A percentile compares a stretch with the other conserved stretches of the same genome.
Conservation (phyloP, 2,329 filamentous ascomycete genomes). For the Alternaria hordeiaustralica region DNA sequence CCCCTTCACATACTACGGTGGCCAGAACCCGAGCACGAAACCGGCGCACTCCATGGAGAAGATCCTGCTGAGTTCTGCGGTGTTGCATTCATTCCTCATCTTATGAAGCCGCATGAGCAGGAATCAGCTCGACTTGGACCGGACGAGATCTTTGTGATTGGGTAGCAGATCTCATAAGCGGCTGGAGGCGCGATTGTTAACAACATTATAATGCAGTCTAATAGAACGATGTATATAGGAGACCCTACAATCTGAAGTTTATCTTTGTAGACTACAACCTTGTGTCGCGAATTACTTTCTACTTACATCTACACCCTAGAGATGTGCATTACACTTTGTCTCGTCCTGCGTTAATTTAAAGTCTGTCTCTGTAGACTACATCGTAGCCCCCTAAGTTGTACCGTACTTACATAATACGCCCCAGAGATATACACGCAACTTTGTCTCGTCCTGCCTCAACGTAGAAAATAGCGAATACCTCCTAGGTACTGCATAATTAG, state of each 20-base stretch:
- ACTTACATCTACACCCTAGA: too few relatives aligned
- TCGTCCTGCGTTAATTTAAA: too few relatives aligned
- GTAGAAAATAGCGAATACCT: not conserved
- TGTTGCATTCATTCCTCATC: not conserved
- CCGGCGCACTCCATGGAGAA: not conserved
- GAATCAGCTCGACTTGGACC: slow-evolving; percentile 7
- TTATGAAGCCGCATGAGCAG: slow-evolving; percentile 8
- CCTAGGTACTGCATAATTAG: not conserved
- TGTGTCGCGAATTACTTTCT: too few relatives aligned
- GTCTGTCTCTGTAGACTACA: too few relatives aligned
- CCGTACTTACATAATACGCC: not conserved
- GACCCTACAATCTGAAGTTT: too few relatives aligned
- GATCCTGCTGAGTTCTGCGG: not conserved
- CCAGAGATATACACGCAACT: not conserved
- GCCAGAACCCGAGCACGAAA: not conserved
- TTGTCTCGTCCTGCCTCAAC: not conserved
- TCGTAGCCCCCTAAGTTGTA: too few relatives aligned
- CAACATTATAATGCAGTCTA: too few relatives aligned
- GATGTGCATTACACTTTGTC: too few relatives aligned
- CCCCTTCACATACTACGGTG: not conserved
- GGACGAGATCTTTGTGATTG: not conserved
- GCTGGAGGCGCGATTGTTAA: too few relatives aligned
- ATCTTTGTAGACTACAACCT: too few relatives aligned
- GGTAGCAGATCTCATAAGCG: not conserved
- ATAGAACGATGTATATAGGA: too few relatives aligned